phyloP scores from a whole-genome alignment of 306 rosid genomes.

The Rosa chinensis region DNA sequence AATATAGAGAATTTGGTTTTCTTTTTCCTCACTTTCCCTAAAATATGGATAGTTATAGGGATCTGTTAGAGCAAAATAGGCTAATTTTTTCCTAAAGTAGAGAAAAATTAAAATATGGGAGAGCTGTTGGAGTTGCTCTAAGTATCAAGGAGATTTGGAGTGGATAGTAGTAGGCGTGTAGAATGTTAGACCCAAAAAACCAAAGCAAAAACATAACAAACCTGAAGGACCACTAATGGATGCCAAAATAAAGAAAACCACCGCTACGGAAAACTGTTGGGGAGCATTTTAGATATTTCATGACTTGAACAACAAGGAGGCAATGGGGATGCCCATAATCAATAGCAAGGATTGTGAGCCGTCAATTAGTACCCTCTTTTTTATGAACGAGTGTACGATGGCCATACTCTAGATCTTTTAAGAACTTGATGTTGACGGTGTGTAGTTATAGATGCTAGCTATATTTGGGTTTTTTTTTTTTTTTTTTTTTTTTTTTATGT shows the following conservation, averaged over 20 bases:
- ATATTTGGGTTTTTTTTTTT: neutral
- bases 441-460: neutral
- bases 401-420: neutral
- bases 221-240: neutral
- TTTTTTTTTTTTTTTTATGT: no score
- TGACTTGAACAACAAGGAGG: neutral
- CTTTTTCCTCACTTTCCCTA: no score
- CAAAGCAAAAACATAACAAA: neutral
- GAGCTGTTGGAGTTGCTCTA: no score
- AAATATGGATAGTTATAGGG: no score
- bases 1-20: no score
- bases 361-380: neutral
- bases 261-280: neutral
- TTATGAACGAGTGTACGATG: neutral
- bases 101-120: no score
- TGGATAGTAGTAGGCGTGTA: neutral
- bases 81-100: no score
- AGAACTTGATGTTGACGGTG: neutral
- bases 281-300: constrained; percentile 6
- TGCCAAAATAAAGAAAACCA: neutral
- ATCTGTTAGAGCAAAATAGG: no score
- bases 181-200: neutral
- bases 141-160: no score
- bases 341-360: neutral
- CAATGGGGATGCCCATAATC: neutral